Evolutionary conservation across 306 rosid species (phyloP).

Genomic region (Fragaria vesca): DNA sequence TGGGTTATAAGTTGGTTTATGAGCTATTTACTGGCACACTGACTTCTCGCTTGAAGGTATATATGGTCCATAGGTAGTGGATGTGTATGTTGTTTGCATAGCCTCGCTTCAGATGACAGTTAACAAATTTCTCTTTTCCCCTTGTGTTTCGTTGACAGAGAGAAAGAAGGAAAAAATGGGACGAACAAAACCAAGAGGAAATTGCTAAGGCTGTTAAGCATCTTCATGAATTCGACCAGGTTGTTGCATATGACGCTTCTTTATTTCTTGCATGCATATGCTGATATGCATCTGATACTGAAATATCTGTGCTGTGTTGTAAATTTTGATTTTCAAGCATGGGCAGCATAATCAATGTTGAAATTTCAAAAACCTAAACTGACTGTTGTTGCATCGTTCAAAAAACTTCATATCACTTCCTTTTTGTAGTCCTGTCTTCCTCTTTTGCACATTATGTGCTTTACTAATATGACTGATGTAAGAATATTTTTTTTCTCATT

Average conservation of each 20-base stretch:
- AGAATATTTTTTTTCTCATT: neutral
- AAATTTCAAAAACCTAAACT: neutral
- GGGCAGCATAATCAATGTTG: neutral
- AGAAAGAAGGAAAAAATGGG: slow-evolving; percentile 90
- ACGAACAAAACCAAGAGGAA: slow-evolving; percentile 84
- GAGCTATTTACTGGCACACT: slow-evolving; percentile 72
- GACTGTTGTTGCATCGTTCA: neutral
- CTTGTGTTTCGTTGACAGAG: slow-evolving; percentile 44
- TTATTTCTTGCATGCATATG: slow-evolving; percentile 6
- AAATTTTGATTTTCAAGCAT: neutral
- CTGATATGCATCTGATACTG: slow-evolving; percentile 1
- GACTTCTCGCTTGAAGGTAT: slow-evolving; percentile 88
- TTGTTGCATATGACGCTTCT: slow-evolving; percentile 33
- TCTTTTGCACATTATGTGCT: neutral
- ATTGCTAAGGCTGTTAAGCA: slow-evolving; percentile 74
- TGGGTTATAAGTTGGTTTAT: slow-evolving; percentile 82
- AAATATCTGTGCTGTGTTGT: slow-evolving; percentile 1
- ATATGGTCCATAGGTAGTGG: slow-evolving; percentile 18
- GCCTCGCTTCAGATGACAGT: neutral
- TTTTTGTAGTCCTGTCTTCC: neutral
- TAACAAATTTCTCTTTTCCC: slow-evolving; percentile 9
- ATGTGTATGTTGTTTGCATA: neutral
- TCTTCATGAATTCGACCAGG: slow-evolving; percentile 93
- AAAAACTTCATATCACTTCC: neutral
- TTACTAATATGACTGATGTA: neutral